phyloP scores from a whole-genome alignment of 2,329 filamentous ascomycete genomes.

The Colletotrichum lini region DNA sequence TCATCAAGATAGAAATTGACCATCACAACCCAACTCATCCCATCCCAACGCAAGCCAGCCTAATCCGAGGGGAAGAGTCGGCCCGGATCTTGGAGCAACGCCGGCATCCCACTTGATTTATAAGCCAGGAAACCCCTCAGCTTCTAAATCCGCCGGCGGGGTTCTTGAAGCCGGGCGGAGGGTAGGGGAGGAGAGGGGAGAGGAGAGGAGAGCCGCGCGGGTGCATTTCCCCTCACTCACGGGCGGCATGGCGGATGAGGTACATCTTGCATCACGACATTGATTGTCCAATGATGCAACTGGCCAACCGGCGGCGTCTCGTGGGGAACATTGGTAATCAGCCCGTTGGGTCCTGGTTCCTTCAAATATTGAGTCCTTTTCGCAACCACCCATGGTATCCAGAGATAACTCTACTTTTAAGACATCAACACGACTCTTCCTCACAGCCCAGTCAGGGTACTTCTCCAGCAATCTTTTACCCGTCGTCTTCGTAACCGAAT shows the following conservation, averaged over 20 bases:
- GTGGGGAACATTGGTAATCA: conserved; percentile 27
- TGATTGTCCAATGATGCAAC: conserved; percentile 16
- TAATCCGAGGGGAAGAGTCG: neutral
- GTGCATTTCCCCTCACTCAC: neutral
- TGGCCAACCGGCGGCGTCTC: neutral
- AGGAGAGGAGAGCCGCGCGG: too few relatives aligned
- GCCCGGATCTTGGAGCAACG: neutral
- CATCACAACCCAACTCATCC: too few relatives aligned
- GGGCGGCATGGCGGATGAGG: neutral
- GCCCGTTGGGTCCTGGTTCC: neutral
- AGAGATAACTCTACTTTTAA: neutral
- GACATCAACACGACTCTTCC: neutral
- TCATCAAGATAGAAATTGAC: too few relatives aligned
- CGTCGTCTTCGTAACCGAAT: neutral
- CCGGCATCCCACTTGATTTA: conserved; percentile 13
- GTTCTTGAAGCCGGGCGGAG: neutral
- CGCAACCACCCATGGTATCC: too few relatives aligned
- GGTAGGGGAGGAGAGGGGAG: neutral
- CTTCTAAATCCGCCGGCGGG: neutral
- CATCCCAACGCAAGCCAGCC: too few relatives aligned
- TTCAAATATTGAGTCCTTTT: conserved; percentile 1
- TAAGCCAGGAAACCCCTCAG: conserved; percentile 10
- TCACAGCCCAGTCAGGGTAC: neutral
- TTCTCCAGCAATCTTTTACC: too few relatives aligned
- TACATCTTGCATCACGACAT: conserved; percentile 31